Conservation (phyloP, 352 stramenopile species). For the Pythium dissimile region DNA sequence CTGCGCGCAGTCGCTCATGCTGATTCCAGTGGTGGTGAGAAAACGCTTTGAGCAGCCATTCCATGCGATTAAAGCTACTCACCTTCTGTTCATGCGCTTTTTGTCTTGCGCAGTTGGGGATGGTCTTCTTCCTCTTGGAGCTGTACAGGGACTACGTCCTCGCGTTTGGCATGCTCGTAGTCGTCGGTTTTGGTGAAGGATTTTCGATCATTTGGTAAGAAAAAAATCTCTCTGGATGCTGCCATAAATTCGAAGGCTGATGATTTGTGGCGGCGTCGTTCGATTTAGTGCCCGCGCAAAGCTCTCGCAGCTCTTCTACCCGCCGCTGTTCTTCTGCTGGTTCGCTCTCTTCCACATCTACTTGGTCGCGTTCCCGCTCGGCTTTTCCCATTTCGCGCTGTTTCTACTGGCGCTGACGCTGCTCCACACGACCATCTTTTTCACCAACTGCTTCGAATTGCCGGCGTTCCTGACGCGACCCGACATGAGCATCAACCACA, state of each 20-base stretch:
- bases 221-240: not conserved
- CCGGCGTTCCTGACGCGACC: conserved; percentile 31
- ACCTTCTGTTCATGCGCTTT: too few species aligned
- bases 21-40: conserved; percentile 94
- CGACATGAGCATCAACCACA: not conserved
- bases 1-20: conserved; percentile 90
- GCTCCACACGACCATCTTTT: conserved; percentile 59
- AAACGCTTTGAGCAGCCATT: too few species aligned
- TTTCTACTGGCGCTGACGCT: conserved; percentile 31
- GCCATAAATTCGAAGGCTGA: not conserved
- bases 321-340: conserved; percentile 89
- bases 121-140: conserved; percentile 96
- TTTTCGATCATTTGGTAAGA: conserved; percentile 86
- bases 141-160: conserved; percentile 92
- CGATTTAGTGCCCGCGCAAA: conserved; percentile 68
- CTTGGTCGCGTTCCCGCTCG: conserved; percentile 92
- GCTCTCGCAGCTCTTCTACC: conserved; percentile 81
- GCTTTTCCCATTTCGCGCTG: conserved; percentile 91
- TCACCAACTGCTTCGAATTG: conserved; percentile 69
- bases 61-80: too few species aligned
- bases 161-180: conserved; percentile 85
- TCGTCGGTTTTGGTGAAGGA: conserved; percentile 89
- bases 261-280: not conserved
- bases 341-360: conserved; percentile 96
- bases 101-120: conserved; percentile 68